Conservation (phyloP, 148 eudicot species). For the Suaeda aralocaspica region DNA sequence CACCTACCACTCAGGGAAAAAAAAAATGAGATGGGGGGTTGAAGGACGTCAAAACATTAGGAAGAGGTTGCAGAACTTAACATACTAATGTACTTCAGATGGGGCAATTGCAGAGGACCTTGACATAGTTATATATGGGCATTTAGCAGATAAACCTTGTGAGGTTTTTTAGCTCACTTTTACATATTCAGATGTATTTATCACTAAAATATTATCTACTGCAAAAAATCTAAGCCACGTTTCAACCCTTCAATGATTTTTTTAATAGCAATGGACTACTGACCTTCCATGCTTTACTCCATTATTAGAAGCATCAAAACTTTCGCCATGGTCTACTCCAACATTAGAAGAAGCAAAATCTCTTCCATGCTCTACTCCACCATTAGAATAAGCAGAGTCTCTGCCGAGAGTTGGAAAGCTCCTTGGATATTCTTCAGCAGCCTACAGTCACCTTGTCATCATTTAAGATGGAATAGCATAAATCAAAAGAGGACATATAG, state of each 20-base stretch:
- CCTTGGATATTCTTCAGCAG: slow-evolving; percentile 37
- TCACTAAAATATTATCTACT: slow-evolving; percentile 1
- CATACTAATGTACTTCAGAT: no score
- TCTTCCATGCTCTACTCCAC: slow-evolving; percentile 60
- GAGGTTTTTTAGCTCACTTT: background rate
- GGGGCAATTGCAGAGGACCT: no score
- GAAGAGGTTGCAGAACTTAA: no score
- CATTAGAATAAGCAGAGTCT: slow-evolving; percentile 41
- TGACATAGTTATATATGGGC: no score
- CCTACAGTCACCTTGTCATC: slow-evolving; percentile 31
- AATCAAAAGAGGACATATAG: background rate
- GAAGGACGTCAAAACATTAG: no score
- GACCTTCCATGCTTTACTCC: slow-evolving; percentile 69
- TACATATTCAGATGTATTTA: background rate
- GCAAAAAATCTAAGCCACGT: background rate
- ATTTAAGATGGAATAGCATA: background rate
- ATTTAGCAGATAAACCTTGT: no score
- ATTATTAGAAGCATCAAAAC: slow-evolving; percentile 38
- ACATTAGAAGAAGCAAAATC: slow-evolving; percentile 42
- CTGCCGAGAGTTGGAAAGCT: slow-evolving; percentile 32
- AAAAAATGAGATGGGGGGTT: no score
- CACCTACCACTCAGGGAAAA: background rate
- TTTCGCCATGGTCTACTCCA: slow-evolving; percentile 47
- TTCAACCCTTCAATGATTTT: background rate
- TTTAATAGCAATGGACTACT: slow-evolving; percentile 17